These are phyloP conservation scores for Talaromyces sp. DNA, from an alignment of 2,329 filamentous ascomycete species.

Conservation along the genomic window DNA sequence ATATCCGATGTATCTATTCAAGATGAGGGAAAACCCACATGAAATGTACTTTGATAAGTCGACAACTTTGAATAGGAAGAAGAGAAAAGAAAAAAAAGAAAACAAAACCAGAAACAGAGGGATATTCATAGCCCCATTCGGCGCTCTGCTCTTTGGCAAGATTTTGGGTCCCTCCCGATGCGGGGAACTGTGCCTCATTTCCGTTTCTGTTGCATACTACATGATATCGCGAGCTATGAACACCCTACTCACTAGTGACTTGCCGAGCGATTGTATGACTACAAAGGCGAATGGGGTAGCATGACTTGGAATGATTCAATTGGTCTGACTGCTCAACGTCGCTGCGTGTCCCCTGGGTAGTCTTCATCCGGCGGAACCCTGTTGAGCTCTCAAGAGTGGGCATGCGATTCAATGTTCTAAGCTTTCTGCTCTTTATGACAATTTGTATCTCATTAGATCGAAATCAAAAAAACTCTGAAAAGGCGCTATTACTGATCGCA, in stretches of 20 bases:
- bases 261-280: too few relatives aligned
- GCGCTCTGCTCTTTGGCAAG: not conserved
- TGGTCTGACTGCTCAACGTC: not conserved
- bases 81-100: not conserved
- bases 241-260: too few relatives aligned
- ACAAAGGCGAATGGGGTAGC: not conserved
- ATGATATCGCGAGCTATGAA: not conserved
- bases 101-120: not conserved
- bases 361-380: not conserved
- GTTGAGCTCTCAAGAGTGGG: not conserved
- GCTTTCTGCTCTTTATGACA: not conserved
- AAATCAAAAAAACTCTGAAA: not conserved
- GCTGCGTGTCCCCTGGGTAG: not conserved
- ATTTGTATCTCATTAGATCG: not conserved
- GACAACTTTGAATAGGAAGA: not conserved
- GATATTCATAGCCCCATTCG: not conserved
- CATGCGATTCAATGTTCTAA: not conserved
- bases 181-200: slow-evolving; percentile 9
- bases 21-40: not conserved
- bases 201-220: not conserved
- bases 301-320: not conserved
- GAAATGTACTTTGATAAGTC: too few relatives aligned
- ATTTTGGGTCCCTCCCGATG: not conserved
- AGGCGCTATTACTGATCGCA: not conserved
- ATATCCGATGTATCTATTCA: not conserved